A percentile compares a stretch with the other conserved stretches of the same genome.
phyloP scores from a whole-genome alignment of 2,329 filamentous ascomycete species.

The Curvularia verruculosa region DNA sequence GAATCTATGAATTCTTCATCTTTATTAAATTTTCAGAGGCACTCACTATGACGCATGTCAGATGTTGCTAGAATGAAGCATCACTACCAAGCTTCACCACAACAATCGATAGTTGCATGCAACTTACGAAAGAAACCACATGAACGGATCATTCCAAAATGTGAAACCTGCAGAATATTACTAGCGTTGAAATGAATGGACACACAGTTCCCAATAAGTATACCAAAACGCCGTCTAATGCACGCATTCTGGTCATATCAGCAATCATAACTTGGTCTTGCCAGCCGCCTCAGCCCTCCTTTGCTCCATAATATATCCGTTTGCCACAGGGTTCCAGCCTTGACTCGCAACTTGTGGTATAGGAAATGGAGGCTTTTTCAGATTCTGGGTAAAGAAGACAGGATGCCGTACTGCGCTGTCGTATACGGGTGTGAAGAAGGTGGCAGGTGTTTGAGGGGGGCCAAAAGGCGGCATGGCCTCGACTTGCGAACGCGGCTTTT shows the following conservation, averaged over 20 bases:
- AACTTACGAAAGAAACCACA: background rate
- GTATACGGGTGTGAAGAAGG: conserved; percentile 44
- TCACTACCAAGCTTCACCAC: background rate
- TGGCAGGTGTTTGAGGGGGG: conserved; percentile 22
- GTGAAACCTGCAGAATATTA: background rate
- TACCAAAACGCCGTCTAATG: conserved; percentile 8
- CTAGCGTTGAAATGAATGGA: background rate
- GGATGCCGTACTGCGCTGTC: conserved; percentile 70
- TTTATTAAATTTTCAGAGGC: background rate
- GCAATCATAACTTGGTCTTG: conserved; percentile 39
- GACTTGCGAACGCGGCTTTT: conserved; percentile 52
- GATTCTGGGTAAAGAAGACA: conserved; percentile 73
- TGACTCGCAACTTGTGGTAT: conserved; percentile 45
- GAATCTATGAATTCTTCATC: background rate
- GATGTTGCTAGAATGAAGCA: background rate
- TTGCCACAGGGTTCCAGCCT: conserved; percentile 52
- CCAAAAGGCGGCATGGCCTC: conserved; percentile 56
- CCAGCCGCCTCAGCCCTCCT: conserved; percentile 20
- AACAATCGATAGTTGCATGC: background rate
- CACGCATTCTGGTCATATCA: background rate
- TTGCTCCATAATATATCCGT: conserved; percentile 50
- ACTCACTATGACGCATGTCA: conserved; percentile 5
- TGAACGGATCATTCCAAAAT: background rate
- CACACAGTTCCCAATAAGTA: background rate
- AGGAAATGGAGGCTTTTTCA: conserved; percentile 62